phyloP scores from a whole-genome alignment of 495 filamentous ascomycete genomes.

The Talaromyces borbonicus region DNA sequence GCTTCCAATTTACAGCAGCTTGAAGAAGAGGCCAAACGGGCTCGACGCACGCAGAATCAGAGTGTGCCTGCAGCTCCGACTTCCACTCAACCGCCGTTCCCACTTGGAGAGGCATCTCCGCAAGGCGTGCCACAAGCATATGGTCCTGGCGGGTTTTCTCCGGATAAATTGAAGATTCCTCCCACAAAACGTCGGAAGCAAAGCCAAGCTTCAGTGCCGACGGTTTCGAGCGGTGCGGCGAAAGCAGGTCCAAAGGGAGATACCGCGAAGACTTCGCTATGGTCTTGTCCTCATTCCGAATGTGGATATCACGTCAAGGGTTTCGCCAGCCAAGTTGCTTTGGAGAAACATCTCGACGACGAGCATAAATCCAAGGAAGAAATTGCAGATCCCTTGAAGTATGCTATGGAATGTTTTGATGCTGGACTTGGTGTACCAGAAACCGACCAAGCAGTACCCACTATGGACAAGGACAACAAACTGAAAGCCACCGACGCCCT shows the following conservation, averaged over 20 bases:
- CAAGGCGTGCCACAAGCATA: constrained; percentile 54
- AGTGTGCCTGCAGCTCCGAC: constrained; percentile 57
- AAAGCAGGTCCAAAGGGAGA: constrained; percentile 21
- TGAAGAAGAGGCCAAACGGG: constrained; percentile 34
- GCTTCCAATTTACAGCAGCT: constrained; percentile 54
- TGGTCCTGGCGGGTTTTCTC: constrained; percentile 35
- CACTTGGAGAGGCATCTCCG: constrained; percentile 60
- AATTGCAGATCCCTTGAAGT: constrained; percentile 39
- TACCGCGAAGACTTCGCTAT: constrained; percentile 12
- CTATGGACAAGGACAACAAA: constrained; percentile 14
- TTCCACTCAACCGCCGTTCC: constrained; percentile 53
- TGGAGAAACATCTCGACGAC: constrained; percentile 40
- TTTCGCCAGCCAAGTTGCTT: constrained; percentile 31
- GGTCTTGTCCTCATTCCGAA: constrained; percentile 35
- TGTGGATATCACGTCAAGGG: constrained; percentile 38
- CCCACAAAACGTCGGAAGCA: constrained; percentile 49
- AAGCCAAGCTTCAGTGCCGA: constrained; percentile 29
- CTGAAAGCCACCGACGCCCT: constrained; percentile 12
- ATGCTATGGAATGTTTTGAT: constrained; percentile 34
- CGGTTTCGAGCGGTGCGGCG: constrained; percentile 24
- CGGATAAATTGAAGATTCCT: constrained; percentile 52
- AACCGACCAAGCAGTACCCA: constrained; percentile 22
- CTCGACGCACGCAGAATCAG: constrained; percentile 45
- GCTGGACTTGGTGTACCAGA: constrained; percentile 21
- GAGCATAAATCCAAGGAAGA: constrained; percentile 35